phyloP scores from a whole-genome alignment of 495 filamentous ascomycete species.

The Astrocystis sublimbata region DNA sequence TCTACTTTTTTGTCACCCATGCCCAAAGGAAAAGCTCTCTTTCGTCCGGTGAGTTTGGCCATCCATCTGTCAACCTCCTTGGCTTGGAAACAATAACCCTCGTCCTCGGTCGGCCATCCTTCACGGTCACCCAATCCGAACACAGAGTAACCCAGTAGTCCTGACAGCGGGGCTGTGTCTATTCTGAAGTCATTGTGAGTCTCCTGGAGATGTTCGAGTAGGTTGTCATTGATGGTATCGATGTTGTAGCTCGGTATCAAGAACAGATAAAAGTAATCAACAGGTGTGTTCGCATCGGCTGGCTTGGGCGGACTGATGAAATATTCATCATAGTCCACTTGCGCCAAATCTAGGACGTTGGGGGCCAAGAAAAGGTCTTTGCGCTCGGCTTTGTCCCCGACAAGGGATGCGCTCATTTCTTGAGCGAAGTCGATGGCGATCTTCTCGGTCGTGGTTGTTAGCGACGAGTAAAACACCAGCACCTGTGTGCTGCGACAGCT shows the following conservation, averaged over 20 bases:
- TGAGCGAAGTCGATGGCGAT: slow-evolving; percentile 60
- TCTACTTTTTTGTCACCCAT: slow-evolving; percentile 83
- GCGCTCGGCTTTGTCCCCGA: slow-evolving; percentile 23
- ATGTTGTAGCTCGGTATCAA: slow-evolving; percentile 89
- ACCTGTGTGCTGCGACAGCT: slow-evolving; percentile 59
- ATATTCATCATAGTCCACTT: slow-evolving; percentile 88
- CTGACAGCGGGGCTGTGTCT: slow-evolving; percentile 78
- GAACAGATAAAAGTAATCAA: slow-evolving; percentile 77
- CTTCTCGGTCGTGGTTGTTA: slow-evolving; percentile 77
- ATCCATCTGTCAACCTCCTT: slow-evolving; percentile 91
- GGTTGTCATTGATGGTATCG: slow-evolving; percentile 78
- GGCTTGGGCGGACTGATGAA: slow-evolving; percentile 67
- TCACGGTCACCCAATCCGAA: slow-evolving; percentile 92
- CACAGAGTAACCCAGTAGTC: slow-evolving; percentile 81
- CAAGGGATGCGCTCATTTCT: slow-evolving; percentile 41
- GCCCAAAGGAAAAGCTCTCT: slow-evolving; percentile 78
- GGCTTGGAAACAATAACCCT: slow-evolving; percentile 90
- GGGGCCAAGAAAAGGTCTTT: slow-evolving; percentile 54
- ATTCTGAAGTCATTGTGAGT: slow-evolving; percentile 96
- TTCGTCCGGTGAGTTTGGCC: slow-evolving; percentile 82
- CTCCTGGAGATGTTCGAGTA: slow-evolving; percentile 80
- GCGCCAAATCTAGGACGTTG: slow-evolving; percentile 73
- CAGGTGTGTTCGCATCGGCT: slow-evolving; percentile 33
- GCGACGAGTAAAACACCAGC: slow-evolving; percentile 82
- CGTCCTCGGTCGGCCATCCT: slow-evolving; percentile 85